Base-by-base conservation (phyloP, 2,329 filamentous ascomycete genomes). In the Sarocladium strictum region DNA sequence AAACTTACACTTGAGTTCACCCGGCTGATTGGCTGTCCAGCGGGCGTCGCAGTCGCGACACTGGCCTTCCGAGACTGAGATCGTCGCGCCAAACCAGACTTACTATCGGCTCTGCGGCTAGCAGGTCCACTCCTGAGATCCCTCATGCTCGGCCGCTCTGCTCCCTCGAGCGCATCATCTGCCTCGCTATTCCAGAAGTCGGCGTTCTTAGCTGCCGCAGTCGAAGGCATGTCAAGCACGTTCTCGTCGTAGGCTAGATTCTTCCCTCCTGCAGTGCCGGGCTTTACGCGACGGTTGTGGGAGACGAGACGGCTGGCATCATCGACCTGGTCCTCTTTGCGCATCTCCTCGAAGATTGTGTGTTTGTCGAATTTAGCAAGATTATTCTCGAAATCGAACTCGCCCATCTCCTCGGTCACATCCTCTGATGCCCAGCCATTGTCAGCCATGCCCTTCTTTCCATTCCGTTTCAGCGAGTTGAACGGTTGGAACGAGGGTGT, bases 371-470 rank as follows among this genome's bases (percentile, higher is more conserved):
- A 97, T 65, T 96, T 96, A 47, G 90, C 92, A 29, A 97, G 77
- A 60, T 91, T 91, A 54, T 84, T 85, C 62, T 89, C 86, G 64
- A 97, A 97, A 69, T 97, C 93, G 63, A 97, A 97, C 58, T 97
- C 94, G 11, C 89, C 90, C 76, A 94, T 82, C 66, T 95, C 93
- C 70, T 97, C 94, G 0, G 90, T 97, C 21, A 93, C 92, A 64
- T 97, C 93, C 66, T 97, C 94, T 0, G 93, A 97, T 3, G 90
- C 91, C 92, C 93, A 97, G 3, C 90, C 93, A 66, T 90, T 95
- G 41, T 90, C 81, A 9, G 69, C 69, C 27, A 66, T 67, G 45
- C 67, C 69, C 61, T 43, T 54, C 35, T 69, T 75, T 55, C 65
- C 72, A 66, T 70, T 79, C 68, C 68, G 86, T 74, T 79, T 90